phyloP scores from a whole-genome alignment of 331 rosid species.

The Spiraea crenata region DNA sequence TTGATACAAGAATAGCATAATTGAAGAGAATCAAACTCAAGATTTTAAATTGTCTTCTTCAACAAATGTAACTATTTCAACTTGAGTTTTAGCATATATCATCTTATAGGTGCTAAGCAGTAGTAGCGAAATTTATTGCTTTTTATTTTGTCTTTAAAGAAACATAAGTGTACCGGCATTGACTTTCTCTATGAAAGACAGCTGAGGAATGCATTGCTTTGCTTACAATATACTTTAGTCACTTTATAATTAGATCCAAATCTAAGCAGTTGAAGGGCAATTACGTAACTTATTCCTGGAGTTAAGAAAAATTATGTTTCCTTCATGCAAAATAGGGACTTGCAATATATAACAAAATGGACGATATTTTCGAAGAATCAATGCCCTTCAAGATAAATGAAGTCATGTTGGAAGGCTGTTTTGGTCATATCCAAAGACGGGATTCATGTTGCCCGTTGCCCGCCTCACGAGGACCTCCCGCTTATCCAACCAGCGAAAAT shows the following conservation, averaged over 20 bases:
- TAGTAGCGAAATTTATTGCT: neutral
- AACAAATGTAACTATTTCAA: too few species aligned
- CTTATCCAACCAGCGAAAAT: conserved; percentile 6
- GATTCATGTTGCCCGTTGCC: conserved; percentile 7
- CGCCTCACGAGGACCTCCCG: conserved; percentile 16
- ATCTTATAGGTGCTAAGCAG: too few species aligned
- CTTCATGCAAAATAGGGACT: too few species aligned
- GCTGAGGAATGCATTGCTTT: neutral
- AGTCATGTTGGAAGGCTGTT: neutral
- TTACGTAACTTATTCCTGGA: neutral
- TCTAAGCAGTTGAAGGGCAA: neutral
- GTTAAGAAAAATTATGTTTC: neutral
- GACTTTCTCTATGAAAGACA: neutral
- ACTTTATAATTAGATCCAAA: neutral
- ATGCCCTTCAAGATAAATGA: neutral
- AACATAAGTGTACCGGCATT: neutral
- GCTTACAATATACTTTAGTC: neutral
- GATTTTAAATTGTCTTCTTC: too few species aligned
- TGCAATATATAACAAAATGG: neutral
- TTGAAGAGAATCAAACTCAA: too few species aligned
- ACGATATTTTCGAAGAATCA: neutral
- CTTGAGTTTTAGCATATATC: too few species aligned
- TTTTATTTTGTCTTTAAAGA: neutral
- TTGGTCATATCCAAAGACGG: neutral
- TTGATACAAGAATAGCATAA: too few species aligned